Evolutionary conservation across 2,329 filamentous ascomycete genomes (phyloP), one percentile per base, ranked within the genome.

Genomic region (Alternaria metachromatica): DNA sequence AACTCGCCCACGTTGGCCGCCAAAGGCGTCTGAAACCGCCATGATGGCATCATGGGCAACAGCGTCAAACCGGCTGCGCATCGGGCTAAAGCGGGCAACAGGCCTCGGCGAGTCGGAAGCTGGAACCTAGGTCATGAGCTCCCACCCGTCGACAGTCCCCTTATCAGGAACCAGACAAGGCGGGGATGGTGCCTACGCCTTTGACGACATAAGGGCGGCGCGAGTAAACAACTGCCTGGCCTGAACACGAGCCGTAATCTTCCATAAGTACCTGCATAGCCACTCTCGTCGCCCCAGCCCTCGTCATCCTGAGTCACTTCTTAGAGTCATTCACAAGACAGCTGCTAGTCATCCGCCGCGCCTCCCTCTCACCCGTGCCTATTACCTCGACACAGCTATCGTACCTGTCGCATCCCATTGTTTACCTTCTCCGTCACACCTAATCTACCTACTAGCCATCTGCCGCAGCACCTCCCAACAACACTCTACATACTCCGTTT

Each of bases 281-380:
- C 73, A 74, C 75, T 66, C 66, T 64, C 66, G 59, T 48, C 64
- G 62, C 60, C 45, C 70, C 62, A 59, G 58, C 66, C 72, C 48
- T 62, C 57, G 58, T 55, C 55, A 50, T 62, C 69, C 71, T 78
- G 75, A 79, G 72, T 78, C 76, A 78, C 74, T 67, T 63, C 62
- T 66, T 55, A 64, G 72, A 78, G 76, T 79, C 76, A 79, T 73
- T 63, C 61, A 66, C 69, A 70, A 73, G 72, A 75, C 76, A 77
- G 69, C 68, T 65, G 30, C 72, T 61, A 72, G 68, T 67, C 65
- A 74, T 69, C 71, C 72, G 72, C 74, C 73, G 70, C 71, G 59
- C 76, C 74, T 75, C 70, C 68, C 62, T 62, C 61, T 55, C 44
- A 63, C 55, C 58, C 64, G 57, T 60, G 55, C 67, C 67, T 77